A percentile compares a stretch with the other conserved stretches of the same genome.
Conservation (phyloP, 2,329 filamentous ascomycete genomes). For the Botrytis elliptica region DNA sequence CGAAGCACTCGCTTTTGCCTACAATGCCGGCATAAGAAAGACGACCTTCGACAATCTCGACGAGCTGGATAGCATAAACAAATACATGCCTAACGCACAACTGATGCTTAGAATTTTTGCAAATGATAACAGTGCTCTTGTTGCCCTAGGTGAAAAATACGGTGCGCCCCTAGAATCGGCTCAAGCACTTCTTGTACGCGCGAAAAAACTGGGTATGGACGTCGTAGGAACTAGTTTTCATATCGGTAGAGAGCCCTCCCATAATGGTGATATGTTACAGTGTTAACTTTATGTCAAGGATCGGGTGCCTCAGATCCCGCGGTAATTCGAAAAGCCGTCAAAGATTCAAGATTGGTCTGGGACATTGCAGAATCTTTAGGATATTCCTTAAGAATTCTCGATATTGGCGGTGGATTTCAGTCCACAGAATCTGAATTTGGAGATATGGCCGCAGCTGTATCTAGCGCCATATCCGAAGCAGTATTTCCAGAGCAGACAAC, state of each 20-base stretch:
- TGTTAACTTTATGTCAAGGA: not conserved
- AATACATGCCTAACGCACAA: slow-evolving; percentile 2
- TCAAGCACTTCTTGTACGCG: not conserved
- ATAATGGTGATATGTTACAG: no score
- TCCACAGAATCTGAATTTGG: not conserved
- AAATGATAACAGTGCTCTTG: not conserved
- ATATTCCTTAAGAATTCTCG: not conserved
- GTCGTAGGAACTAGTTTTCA: slow-evolving; percentile 7
- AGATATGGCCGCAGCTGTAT: not conserved
- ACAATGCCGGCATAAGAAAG: not conserved
- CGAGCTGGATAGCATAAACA: slow-evolving; percentile 3
- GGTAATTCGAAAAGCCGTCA: not conserved
- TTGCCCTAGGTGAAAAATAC: not conserved
- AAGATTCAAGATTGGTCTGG: not conserved
- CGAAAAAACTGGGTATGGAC: not conserved
- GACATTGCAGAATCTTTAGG: not conserved
- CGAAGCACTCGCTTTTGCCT: not conserved
- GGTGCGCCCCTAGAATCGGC: not conserved
- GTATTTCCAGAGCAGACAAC: not conserved
- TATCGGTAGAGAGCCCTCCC: not conserved
- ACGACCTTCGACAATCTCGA: not conserved
- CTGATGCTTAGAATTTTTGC: not conserved
- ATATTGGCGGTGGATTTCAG: slow-evolving; percentile 8
- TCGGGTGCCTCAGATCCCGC: not conserved
- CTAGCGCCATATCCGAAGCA: not conserved